Conservation (phyloP, 345 rosid genomes). For the Sisymbrium altissimum region DNA sequence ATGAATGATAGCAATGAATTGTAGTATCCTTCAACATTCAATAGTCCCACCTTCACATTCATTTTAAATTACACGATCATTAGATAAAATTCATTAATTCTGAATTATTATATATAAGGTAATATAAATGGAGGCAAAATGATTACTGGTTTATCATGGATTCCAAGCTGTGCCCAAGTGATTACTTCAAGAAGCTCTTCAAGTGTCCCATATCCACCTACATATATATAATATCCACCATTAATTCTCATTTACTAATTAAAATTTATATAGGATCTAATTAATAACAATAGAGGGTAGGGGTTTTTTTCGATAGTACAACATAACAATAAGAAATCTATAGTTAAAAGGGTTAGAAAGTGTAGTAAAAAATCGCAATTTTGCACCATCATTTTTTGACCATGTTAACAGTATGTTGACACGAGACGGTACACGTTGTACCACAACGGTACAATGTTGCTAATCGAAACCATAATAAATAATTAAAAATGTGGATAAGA, state of each 20-base stretch:
- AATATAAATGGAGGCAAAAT: conserved; percentile 22
- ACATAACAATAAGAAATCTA: too few species aligned
- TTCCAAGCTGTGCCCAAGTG: conserved; percentile 88
- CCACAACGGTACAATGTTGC: neutral
- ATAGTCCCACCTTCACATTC: conserved; percentile 60
- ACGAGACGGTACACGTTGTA: neutral
- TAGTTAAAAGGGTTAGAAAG: too few species aligned
- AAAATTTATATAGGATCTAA: neutral
- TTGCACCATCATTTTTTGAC: too few species aligned
- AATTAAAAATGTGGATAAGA: conserved; percentile 6
- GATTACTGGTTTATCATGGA: conserved; percentile 78
- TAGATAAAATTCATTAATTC: neutral
- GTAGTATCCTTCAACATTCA: conserved; percentile 81
- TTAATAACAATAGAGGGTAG: too few species aligned
- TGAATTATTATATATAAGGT: neutral
- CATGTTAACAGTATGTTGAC: too few species aligned
- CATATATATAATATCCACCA: neutral
- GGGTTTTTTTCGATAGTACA: neutral
- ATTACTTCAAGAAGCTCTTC: conserved; percentile 83
- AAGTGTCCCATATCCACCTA: conserved; percentile 86
- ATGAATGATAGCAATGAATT: conserved; percentile 66
- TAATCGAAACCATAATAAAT: neutral
- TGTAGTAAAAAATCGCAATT: too few species aligned
- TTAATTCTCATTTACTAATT: neutral
- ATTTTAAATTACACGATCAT: neutral